Evolutionary conservation across 164 flowering plant species (phyloP).

Genomic region (Sedum album): DNA sequence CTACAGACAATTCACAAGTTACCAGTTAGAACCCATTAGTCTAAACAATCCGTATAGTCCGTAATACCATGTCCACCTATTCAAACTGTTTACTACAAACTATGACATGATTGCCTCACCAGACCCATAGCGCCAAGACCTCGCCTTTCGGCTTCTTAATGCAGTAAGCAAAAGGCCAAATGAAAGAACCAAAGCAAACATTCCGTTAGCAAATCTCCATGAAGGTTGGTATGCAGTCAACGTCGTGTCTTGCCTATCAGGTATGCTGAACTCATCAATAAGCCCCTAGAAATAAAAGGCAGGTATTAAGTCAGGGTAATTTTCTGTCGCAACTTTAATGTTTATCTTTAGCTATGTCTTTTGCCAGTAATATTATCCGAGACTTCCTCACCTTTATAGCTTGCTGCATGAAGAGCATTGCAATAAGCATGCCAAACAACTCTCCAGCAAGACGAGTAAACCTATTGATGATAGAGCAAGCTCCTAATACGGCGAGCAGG

Average conservation of each 20-base stretch:
- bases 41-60: not conserved
- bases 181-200: constrained; percentile 93
- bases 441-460: constrained; percentile 92
- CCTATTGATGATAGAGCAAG: constrained; percentile 84
- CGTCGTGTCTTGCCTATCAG: constrained; percentile 46
- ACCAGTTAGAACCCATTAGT: not conserved
- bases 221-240: constrained; percentile 49
- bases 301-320: not conserved
- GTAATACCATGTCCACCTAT: not conserved
- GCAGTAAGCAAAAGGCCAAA: constrained; percentile 87
- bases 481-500: constrained; percentile 66
- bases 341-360: not conserved
- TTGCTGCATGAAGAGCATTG: constrained; percentile 94
- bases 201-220: constrained; percentile 96
- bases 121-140: constrained; percentile 94
- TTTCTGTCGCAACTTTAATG: not conserved
- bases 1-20: constrained; percentile 24
- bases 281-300: constrained; percentile 42
- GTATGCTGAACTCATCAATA: constrained; percentile 79
- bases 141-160: constrained; percentile 79
- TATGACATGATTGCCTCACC: constrained; percentile 32
- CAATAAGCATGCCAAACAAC: constrained; percentile 79
- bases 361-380: not conserved
- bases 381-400: constrained; percentile 59
- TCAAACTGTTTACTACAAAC: not conserved